Evolutionary conservation across 345 rosid species (phyloP).

Genomic region (Eucalyptus tenuipes): DNA sequence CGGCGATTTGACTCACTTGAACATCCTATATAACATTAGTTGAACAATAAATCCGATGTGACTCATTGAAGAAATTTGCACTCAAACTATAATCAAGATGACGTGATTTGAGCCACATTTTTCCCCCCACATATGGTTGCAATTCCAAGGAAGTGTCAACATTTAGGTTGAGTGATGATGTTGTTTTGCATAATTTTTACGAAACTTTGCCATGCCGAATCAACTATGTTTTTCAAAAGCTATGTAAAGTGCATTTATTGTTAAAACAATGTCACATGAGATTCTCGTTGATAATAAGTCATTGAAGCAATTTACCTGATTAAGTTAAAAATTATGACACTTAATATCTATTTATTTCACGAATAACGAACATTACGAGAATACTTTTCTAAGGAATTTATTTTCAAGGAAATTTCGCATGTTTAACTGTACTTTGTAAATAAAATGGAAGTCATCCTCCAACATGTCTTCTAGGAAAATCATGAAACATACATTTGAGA

Average conservation of each 20-base stretch:
- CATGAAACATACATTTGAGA: not conserved
- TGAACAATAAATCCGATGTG: not conserved
- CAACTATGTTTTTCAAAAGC: not conserved
- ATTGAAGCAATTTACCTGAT: not conserved
- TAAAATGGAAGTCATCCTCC: not conserved
- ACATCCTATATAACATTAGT: not conserved
- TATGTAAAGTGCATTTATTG: not conserved
- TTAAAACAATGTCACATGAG: not conserved
- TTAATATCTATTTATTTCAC: not conserved
- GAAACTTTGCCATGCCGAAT: not conserved
- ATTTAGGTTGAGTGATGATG: not conserved
- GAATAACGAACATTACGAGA: not conserved
- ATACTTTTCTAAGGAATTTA: not conserved
- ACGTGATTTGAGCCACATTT: not conserved
- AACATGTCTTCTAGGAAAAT: not conserved
- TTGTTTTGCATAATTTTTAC: not conserved
- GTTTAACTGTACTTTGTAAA: not conserved
- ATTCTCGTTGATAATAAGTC: not conserved
- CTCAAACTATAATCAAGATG: not conserved
- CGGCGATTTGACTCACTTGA: rapidly evolving
- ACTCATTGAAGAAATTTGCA: not conserved
- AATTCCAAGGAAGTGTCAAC: not conserved
- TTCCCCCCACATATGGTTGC: not conserved
- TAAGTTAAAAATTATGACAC: not conserved
- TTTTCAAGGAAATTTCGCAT: not conserved